Conservation (phyloP, 1,284 basidiomycete species). For the Moniliophthora roreri region DNA sequence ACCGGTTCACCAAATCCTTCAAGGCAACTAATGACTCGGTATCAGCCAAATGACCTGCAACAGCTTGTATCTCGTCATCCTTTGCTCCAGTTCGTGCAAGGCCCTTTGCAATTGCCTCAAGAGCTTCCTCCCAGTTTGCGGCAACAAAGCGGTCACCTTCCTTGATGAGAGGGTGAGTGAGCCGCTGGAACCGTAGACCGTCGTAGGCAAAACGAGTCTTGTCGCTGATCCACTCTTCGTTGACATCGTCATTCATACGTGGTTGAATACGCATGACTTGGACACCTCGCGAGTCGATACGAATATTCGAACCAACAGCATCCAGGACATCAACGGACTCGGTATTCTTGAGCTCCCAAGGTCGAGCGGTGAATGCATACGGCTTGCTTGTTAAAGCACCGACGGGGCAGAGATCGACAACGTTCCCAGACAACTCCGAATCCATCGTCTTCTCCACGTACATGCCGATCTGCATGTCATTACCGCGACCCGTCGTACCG, state of each 20-base stretch:
- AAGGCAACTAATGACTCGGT: conserved; percentile 92
- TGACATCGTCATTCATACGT: conserved; percentile 95
- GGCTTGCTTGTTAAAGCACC: conserved; percentile 98
- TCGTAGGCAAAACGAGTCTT: conserved; percentile 98
- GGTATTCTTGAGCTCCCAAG: conserved; percentile 99
- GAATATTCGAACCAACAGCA: conserved; percentile 97
- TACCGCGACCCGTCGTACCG: conserved; percentile 95
- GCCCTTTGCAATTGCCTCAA: conserved; percentile 80
- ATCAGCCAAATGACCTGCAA: conserved; percentile 93
- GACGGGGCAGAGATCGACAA: conserved; percentile 96
- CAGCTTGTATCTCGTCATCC: conserved; percentile 95
- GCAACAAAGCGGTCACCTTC: conserved; percentile 91
- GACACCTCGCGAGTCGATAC: conserved; percentile 93
- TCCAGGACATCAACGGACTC: conserved; percentile 98
- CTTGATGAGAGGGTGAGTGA: conserved; percentile 92
- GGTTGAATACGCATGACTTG: conserved; percentile 98
- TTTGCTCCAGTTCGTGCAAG: conserved; percentile 80
- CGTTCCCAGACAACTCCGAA: conserved; percentile 96
- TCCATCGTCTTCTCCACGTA: conserved; percentile 98
- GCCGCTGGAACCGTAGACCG: conserved; percentile 92
- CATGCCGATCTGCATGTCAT: conserved; percentile 98
- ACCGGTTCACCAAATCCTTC: conserved; percentile 91
- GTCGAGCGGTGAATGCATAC: conserved; percentile 94
- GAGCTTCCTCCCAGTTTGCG: conserved; percentile 91
- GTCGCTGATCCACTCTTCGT: conserved; percentile 99